Conservation (phyloP, 169 alveolate species). For the Cryptosporidium tyzzeri region DNA sequence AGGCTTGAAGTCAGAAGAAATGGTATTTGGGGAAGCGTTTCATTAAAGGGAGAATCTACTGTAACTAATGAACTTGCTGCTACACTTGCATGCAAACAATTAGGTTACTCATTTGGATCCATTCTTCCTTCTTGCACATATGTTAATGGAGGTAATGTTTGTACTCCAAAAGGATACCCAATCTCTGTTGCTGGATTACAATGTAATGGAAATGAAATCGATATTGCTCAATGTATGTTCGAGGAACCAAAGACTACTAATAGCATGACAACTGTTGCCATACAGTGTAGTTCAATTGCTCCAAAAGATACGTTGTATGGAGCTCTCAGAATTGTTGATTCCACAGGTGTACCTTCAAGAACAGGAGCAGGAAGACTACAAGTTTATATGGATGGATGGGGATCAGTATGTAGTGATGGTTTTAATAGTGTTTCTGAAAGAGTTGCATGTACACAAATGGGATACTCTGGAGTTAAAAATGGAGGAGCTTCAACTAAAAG, state of each 20-base stretch:
- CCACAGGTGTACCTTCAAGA: conserved; percentile 65
- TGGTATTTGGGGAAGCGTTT: conserved; percentile 81
- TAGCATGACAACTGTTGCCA: conserved; percentile 48
- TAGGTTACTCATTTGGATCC: conserved; percentile 58
- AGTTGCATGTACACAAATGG: conserved; percentile 74
- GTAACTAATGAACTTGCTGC: conserved; percentile 73
- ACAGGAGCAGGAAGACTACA: conserved; percentile 72
- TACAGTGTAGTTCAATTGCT: conserved; percentile 62
- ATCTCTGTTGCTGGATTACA: conserved; percentile 72
- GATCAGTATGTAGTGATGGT: conserved; percentile 74
- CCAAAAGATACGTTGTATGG: conserved; percentile 62
- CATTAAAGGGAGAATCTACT: conserved; percentile 54
- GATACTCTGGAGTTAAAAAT: conserved; percentile 77
- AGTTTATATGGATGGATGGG: conserved; percentile 75
- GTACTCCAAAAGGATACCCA: conserved; percentile 72
- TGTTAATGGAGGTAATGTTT: conserved; percentile 71
- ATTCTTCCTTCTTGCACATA: conserved; percentile 59
- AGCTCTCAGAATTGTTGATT: conserved; percentile 70
- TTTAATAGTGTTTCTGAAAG: conserved; percentile 61
- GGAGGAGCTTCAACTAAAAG: conserved; percentile 88
- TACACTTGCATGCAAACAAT: conserved; percentile 64
- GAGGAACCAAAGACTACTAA: conserved; percentile 63
- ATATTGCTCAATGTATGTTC: conserved; percentile 65
- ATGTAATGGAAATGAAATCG: conserved; percentile 67
- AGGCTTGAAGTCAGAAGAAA: conserved; percentile 80